Evolutionary conservation across 164 flowering plant species (phyloP), one percentile per base, ranked within the genome.

Genomic region (Tetracentron sinense): DNA sequence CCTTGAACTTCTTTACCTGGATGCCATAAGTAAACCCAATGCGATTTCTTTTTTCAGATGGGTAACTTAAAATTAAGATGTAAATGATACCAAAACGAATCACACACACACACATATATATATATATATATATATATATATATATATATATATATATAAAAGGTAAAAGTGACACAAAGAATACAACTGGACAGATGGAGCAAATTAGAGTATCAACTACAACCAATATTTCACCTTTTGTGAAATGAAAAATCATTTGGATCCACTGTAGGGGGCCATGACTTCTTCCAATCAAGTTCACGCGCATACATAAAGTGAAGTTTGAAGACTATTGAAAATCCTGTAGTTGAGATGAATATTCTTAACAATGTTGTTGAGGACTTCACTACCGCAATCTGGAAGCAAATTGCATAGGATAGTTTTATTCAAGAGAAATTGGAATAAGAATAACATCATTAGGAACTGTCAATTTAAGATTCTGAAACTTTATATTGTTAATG

Each of bases 251-350:
- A 68, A 23, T 65, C 48, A 60, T 58, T 62, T 6, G 20, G 22
- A 28, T 31, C 62, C 26, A 38, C 66, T 51, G 42, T 21, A 50
- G 96, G 93, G 26, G 92, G 97, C 96, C 96, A 91, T 29, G 85
- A 67, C 23, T 70, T 64, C 51, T 65, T 66, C 97, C 97, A 94
- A 74, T 94, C 79, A 67, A 94, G 92, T 75, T 89, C 93, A 42
- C 93, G 90, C n/a, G n/a, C n/a, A n/a, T 23, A 90, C 87, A 83
- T 75, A 65, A 69, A 89, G 73, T 21, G 83, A 72, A 58, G 79
- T 74, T 62, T 68, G 69, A 63, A 27, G 54, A 53, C 63, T 21
- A 53, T 58, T 66, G 38, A 86, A 75, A 7, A 74, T 57, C 63
- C 64, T 78, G 60, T 78, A 72, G 74, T 90, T 94, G 7, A 86